Percentiles rank a stretch among this genome's conserved stretches.
Conservation (phyloP, 73 alveolate genomes). For the Paramecium sonneborni region DNA sequence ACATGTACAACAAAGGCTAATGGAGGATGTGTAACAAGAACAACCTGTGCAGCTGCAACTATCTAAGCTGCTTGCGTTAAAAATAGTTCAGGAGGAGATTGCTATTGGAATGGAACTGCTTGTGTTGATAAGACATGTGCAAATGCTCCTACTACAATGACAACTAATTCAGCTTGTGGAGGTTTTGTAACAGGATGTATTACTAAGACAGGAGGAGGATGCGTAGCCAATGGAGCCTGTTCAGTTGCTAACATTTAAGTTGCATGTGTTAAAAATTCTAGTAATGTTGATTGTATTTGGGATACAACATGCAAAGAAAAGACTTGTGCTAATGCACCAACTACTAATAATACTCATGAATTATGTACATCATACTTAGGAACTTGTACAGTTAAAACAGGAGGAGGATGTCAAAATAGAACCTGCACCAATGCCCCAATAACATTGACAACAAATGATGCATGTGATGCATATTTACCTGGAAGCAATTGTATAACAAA, state of each 20-base stretch:
- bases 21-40: background rate
- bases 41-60: background rate
- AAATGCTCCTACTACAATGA: background rate
- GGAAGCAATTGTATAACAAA: background rate
- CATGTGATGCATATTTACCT: background rate
- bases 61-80: background rate
- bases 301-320: background rate
- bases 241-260: background rate
- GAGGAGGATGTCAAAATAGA: background rate
- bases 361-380: background rate
- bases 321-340: background rate
- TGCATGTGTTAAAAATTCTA: background rate
- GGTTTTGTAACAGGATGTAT: background rate
- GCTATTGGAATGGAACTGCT: background rate
- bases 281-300: background rate
- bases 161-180: background rate
- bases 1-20: background rate
- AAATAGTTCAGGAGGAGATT: background rate
- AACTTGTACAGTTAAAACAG: background rate
- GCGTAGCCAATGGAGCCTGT: background rate
- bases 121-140: conserved; percentile 4
- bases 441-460: background rate
- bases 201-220: background rate
- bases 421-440: background rate
- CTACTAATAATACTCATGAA: background rate